Evolutionary conservation across 306 rosid genomes (phyloP), one percentile per base, ranked within the genome.

Genomic region (Acacia melanoxylon): DNA sequence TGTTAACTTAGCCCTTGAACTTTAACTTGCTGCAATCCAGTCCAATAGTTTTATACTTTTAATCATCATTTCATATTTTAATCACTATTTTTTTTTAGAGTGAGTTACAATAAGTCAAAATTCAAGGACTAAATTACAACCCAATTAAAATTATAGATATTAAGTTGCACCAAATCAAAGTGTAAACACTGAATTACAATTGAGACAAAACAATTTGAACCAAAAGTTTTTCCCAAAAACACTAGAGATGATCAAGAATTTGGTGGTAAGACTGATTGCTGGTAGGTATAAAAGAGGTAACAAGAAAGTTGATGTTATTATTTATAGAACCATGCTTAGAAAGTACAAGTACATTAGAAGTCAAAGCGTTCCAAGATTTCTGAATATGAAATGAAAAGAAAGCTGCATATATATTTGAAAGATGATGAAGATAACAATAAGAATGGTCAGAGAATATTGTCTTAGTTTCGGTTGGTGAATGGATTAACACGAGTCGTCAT

Each of bases 391-490:
- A 37, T 5, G 41, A 6, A 19, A 45, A 31, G 12, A 35, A 52
- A n/a, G 11, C 20, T 7, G 24, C 74, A 4, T n/a, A 40, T 20
- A 10, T 11, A 40, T 20, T 44, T 22, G 8, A 44, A 70, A 44
- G 37, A 22, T 70, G 58, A 74, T 27, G 40, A 82, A 46, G 78
- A 70, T 22, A 20, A 46, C 74, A 76, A 45, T 77, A 68, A 76
- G 51, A 76, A 58, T 33, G 75, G 54, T 31, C 45, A 31, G 61
- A 33, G 46, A 68, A 15, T 76, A n/a, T 46, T 14, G 59, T 63
- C 2, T 1, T 3, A 27, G 77, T 67, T 49, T 46, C 15, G 65
- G 66, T 77, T 77, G 78, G 79, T 77, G 82, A 69, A 66, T 82
- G 85, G 67, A 41, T 65, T 37, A 24, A 66, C 4, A 27, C 15